Conservation (phyloP, 495 filamentous ascomycete genomes). For the Trichoderma parareesei region DNA sequence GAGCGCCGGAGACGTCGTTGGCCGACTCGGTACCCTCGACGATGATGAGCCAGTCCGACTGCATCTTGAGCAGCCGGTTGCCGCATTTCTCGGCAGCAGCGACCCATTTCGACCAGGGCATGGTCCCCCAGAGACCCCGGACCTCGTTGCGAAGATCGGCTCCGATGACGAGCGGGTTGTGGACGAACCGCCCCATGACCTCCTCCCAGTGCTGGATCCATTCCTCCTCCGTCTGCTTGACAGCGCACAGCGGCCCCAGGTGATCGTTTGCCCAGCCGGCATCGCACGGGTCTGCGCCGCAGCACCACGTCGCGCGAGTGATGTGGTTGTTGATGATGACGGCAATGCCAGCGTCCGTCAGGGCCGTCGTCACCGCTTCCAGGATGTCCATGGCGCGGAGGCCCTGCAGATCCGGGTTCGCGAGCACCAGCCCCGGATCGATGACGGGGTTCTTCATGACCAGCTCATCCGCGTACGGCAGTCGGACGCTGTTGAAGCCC, state of each 20-base stretch:
- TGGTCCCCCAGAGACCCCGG: constrained; percentile 53
- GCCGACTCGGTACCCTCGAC: constrained; percentile 53
- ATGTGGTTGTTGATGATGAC: constrained; percentile 58
- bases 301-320: constrained; percentile 53
- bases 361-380: constrained; percentile 40
- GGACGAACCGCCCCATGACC: constrained; percentile 42
- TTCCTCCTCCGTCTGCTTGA: constrained; percentile 47
- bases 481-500: constrained; percentile 55
- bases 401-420: constrained; percentile 47
- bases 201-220: constrained; percentile 55
- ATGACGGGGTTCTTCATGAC: constrained; percentile 45
- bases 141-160: constrained; percentile 55
- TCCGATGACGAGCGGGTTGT: constrained; percentile 48
- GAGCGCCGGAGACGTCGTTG: constrained; percentile 47
- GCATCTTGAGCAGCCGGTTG: constrained; percentile 45
- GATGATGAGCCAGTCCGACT: constrained; percentile 52
- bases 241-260: constrained; percentile 42
- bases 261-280: constrained; percentile 50
- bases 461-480: constrained; percentile 56
- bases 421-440: constrained; percentile 34
- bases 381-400: constrained; percentile 46
- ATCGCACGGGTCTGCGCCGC: constrained; percentile 52
- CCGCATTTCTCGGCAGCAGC: constrained; percentile 48
- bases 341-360: constrained; percentile 48
- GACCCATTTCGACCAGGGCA: constrained; percentile 52